Conservation (phyloP, 495 filamentous ascomycete genomes). For the Hypoxylon lenormandii region DNA sequence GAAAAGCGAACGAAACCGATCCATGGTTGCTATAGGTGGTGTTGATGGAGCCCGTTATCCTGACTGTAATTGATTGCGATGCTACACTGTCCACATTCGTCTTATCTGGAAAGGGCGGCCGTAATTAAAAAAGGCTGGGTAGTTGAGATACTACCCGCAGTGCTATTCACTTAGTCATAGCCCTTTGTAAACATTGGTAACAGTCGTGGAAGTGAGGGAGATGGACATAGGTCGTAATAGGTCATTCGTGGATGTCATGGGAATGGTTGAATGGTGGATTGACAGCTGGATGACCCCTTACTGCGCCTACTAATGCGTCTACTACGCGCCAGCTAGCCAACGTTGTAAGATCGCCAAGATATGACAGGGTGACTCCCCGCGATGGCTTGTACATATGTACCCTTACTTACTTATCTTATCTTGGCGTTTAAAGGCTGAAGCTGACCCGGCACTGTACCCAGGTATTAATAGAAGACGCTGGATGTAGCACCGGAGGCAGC, state of each 20-base stretch:
- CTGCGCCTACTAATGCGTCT: too few species aligned
- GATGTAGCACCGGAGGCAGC: too few species aligned
- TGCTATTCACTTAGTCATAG: constrained; percentile 28
- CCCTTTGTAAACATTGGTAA: constrained; percentile 13
- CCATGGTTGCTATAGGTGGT: constrained; percentile 51
- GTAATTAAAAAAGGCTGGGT: constrained; percentile 21
- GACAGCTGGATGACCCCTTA: not conserved
- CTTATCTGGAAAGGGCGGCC: constrained; percentile 9
- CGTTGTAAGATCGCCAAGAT: constrained; percentile 35
- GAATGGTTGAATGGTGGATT: too few species aligned
- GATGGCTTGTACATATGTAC: too few species aligned
- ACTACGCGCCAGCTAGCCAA: constrained; percentile 18
- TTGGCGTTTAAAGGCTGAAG: constrained; percentile 4
- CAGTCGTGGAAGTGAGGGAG: constrained; percentile 5
- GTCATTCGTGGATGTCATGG: constrained; percentile 40
- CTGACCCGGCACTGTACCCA: constrained; percentile 4
- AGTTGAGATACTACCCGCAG: constrained; percentile 28
- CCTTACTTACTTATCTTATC: constrained; percentile 14
- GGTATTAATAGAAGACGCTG: too few species aligned
- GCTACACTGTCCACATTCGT: constrained; percentile 9
- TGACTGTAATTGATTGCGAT: constrained; percentile 3
- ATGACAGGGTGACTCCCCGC: constrained; percentile 8
- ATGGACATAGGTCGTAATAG: constrained; percentile 15
- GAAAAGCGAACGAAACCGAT: constrained; percentile 63
- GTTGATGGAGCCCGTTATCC: not conserved